phyloP scores from a whole-genome alignment of 441 rosid species.

The Populus tomentosa region DNA sequence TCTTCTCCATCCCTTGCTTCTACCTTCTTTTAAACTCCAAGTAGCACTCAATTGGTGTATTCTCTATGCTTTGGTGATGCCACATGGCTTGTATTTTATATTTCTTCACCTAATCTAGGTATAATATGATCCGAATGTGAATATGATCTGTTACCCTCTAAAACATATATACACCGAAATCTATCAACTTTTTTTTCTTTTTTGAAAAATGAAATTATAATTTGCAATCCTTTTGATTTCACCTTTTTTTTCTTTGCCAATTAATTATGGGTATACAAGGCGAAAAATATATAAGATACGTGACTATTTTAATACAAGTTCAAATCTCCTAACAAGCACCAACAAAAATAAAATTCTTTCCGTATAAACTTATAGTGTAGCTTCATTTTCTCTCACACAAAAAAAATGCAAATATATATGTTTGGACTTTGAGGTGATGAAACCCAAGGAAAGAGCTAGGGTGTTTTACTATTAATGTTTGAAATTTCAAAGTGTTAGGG shows the following conservation, averaged over 20 bases:
- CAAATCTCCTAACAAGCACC: not conserved
- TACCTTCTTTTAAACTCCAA: constrained; percentile 34
- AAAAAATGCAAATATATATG: too few species aligned
- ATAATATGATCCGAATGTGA: constrained; percentile 14
- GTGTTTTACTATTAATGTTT: not conserved
- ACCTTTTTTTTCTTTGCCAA: not conserved
- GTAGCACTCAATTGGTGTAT: constrained; percentile 33
- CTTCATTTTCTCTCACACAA: not conserved
- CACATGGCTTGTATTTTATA: constrained; percentile 27
- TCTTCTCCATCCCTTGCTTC: constrained; percentile 17
- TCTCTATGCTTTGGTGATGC: constrained; percentile 14
- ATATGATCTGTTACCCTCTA: constrained; percentile 24
- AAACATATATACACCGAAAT: not conserved
- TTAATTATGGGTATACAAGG: not conserved
- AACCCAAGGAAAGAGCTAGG: constrained; percentile 21
- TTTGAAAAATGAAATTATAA: not conserved
- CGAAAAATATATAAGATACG: not conserved
- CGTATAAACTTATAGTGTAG: not conserved
- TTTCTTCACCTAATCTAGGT: constrained; percentile 17
- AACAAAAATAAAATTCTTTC: not conserved
- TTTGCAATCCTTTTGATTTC: not conserved
- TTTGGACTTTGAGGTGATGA: constrained; percentile 26
- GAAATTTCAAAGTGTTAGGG: constrained; percentile 25
- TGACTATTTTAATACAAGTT: not conserved
- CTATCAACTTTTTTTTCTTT: not conserved